A percentile compares a stretch with the other conserved stretches of the same genome.
These are phyloP conservation scores for Pseudogymnoascus sp. DNA, from an alignment of 2,329 filamentous ascomycete species.

Conservation along the genomic window DNA sequence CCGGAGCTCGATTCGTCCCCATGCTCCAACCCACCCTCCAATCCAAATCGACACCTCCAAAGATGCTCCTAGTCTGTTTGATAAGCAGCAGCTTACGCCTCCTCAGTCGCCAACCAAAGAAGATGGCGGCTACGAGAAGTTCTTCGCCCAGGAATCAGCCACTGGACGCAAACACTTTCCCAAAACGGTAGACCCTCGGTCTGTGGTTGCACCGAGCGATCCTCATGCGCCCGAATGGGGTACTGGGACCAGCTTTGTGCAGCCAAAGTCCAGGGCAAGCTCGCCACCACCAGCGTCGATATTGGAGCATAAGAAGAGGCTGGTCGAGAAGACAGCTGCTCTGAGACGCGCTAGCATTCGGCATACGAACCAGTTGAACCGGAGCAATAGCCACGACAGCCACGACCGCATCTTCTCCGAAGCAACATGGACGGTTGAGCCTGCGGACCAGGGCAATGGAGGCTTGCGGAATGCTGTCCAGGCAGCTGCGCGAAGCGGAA, in stretches of 20 bases:
- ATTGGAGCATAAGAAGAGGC: constrained; percentile 54
- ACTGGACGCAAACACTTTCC: constrained; percentile 48
- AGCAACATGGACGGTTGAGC: constrained; percentile 76
- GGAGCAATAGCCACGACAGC: constrained; percentile 59
- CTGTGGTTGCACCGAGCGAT: constrained; percentile 61
- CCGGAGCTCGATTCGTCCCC: constrained; percentile 24
- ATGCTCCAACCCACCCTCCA: constrained; percentile 18
- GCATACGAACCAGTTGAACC: constrained; percentile 44
- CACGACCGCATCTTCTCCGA: constrained; percentile 65
- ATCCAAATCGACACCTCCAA: constrained; percentile 50
- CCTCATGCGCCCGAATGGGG: constrained; percentile 74
- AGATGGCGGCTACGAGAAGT: constrained; percentile 34
- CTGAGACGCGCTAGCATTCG: constrained; percentile 50
- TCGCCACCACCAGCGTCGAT: constrained; percentile 70
- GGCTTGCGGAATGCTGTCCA: constrained; percentile 84
- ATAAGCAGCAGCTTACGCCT: constrained; percentile 25
- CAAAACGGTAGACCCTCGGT: constrained; percentile 39
- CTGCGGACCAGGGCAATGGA: constrained; percentile 85
- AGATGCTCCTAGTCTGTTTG: constrained; percentile 36
- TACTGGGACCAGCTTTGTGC: constrained; percentile 32
- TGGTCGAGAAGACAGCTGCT: constrained; percentile 49
- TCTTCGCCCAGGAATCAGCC: constrained; percentile 50
- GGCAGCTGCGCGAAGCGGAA: constrained; percentile 63
- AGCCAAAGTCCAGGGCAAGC: constrained; percentile 69
- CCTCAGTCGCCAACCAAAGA: constrained; percentile 31